These are phyloP conservation scores for Nothophoma quercina DNA, from an alignment of 2,329 filamentous ascomycete genomes.

Conservation along the genomic window DNA sequence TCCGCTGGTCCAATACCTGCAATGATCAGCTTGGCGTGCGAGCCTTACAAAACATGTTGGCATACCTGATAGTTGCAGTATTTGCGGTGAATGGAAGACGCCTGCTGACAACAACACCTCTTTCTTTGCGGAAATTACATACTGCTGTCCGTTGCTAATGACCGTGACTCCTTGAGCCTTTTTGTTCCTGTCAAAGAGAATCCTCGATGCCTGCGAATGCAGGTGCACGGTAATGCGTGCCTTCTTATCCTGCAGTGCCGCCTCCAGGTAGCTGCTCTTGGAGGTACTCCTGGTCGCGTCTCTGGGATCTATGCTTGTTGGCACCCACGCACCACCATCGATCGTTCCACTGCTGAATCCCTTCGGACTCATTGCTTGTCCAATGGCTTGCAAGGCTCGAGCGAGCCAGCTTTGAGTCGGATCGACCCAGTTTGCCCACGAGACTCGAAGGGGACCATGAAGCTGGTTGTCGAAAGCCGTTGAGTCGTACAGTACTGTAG, in stretches of 20 bases:
- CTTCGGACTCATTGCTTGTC: conserved; percentile 19
- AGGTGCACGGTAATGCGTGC: conserved; percentile 20
- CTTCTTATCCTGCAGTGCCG: conserved; percentile 10
- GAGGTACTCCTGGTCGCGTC: conserved; percentile 33
- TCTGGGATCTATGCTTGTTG: conserved; percentile 42
- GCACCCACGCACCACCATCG: conserved; percentile 28
- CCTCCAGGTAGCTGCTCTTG: conserved; percentile 26
- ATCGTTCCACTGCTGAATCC: conserved; percentile 36
- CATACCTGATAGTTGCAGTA: conserved; percentile 43
- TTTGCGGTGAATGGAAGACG: conserved; percentile 53
- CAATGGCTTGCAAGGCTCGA: conserved; percentile 31
- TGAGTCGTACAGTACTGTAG: conserved; percentile 29
- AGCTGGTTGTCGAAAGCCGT: conserved; percentile 23
- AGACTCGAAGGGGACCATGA: conserved; percentile 33
- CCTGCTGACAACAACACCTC: conserved; percentile 55
- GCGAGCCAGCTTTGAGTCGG: conserved; percentile 35
- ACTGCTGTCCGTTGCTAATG: conserved; percentile 16
- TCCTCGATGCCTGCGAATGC: conserved; percentile 23
- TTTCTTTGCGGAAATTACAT: conserved; percentile 34
- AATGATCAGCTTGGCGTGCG: not conserved
- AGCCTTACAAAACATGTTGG: not conserved
- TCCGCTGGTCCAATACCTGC: conserved; percentile 47
- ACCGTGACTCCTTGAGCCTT: conserved; percentile 43
- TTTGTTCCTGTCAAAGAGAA: conserved; percentile 25
- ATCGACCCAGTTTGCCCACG: conserved; percentile 38